These are phyloP conservation scores for Mimosa bimucronata DNA, from an alignment of 306 rosid genomes.

Conservation along the genomic window DNA sequence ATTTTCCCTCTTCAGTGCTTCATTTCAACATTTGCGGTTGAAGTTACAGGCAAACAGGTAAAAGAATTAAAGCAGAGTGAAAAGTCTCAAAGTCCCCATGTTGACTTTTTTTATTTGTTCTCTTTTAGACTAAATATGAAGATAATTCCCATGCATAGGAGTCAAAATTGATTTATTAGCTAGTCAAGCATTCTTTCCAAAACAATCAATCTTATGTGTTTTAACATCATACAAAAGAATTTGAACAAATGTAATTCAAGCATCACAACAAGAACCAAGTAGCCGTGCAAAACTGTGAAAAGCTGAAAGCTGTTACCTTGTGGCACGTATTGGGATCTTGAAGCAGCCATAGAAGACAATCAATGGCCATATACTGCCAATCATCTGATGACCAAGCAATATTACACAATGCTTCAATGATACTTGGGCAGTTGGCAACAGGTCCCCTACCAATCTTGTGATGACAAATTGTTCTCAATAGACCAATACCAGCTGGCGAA, in stretches of 20 bases:
- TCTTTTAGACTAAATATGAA: background rate
- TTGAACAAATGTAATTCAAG: conserved; percentile 4
- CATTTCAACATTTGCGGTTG: conserved; percentile 21
- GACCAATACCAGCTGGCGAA: conserved; percentile 96
- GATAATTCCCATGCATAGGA: conserved; percentile 21
- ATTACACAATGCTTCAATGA: conserved; percentile 84
- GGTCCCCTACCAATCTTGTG: conserved; percentile 96
- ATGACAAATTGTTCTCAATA: conserved; percentile 91
- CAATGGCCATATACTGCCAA: conserved; percentile 99
- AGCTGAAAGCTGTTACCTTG: conserved; percentile 73
- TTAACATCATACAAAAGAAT: conserved; percentile 23
- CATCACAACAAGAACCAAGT: conserved; percentile 15
- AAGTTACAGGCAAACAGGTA: conserved; percentile 11
- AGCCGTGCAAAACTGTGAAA: conserved; percentile 19
- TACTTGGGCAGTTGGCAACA: conserved; percentile 81
- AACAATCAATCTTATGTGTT: background rate
- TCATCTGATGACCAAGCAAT: conserved; percentile 97
- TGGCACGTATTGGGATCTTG: conserved; percentile 86
- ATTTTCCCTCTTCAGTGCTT: conserved; percentile 17
- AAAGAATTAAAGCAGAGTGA: conserved; percentile 9
- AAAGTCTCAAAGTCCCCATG: background rate
- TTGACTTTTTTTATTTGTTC: background rate
- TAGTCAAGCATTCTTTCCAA: conserved; percentile 27
- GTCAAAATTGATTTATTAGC: conserved; percentile 3
- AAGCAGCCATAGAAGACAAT: conserved; percentile 95